Percentiles rank a stretch among this genome's conserved stretches.
Evolutionary conservation across 2,329 filamentous ascomycete genomes (phyloP).

Genomic region (Ceratocystis albifundus): DNA sequence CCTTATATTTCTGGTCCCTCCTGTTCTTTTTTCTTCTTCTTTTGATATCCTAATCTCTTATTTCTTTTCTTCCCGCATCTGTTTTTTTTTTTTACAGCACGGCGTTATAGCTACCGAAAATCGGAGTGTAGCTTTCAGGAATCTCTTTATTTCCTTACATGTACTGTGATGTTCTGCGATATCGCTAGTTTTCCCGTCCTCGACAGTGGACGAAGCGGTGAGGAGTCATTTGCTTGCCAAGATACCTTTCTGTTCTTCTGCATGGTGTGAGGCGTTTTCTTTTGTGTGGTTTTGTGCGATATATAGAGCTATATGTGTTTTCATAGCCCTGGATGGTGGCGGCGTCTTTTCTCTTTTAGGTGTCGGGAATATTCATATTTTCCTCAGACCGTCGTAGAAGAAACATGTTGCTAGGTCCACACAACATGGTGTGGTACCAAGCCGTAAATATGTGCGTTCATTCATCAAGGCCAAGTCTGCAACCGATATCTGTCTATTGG

Average conservation of each 20-base stretch:
- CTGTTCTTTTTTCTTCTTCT: not conserved
- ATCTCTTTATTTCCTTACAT: not conserved
- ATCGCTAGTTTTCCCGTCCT: not conserved
- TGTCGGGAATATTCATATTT: no score
- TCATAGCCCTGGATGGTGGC: no score
- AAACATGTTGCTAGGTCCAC: not conserved
- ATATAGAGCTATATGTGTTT: no score
- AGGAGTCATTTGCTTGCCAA: not conserved
- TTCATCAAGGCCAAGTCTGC: not conserved
- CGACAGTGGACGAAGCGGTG: not conserved
- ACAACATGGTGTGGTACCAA: not conserved
- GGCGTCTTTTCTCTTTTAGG: no score
- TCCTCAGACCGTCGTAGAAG: no score
- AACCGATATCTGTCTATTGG: no score
- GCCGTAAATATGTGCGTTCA: conserved; percentile 27
- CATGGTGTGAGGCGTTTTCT: not conserved
- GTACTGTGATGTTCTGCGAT: not conserved
- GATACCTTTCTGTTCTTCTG: not conserved
- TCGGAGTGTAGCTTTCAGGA: not conserved
- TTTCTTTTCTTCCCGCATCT: not conserved
- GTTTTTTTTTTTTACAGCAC: not conserved
- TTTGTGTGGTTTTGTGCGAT: not conserved
- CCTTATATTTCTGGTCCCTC: no score
- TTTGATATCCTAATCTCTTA: not conserved
- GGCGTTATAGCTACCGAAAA: not conserved